Base-by-base conservation (phyloP, 148 eudicot genomes). In the Silene conica region DNA sequence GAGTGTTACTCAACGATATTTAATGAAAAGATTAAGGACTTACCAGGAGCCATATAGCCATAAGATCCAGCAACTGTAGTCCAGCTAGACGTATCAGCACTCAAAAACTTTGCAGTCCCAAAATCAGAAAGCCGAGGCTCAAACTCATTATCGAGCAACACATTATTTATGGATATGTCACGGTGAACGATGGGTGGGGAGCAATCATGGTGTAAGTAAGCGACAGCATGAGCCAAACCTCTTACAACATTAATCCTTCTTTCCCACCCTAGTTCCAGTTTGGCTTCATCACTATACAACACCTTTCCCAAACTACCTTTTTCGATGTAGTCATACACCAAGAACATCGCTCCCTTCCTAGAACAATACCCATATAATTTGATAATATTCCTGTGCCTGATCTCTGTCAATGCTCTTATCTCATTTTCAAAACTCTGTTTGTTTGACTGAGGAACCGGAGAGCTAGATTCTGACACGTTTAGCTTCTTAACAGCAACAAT, bases 21-120 rank as follows among this genome's bases (percentile, higher is more conserved):
- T 2, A 26, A 26, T 26, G 28, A 41, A 66, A 19, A n/a, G 13
- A 3, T 18, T 11, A 25, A 8, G 43, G 38, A 45, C 63, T 67
- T 88, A 89, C 96, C 98, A 68, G 98, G 98, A 73, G 96, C 98
- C 92, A 90, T 90, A 84, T 93, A 93, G 46, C 98, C 98, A 78
- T 89, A 93, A 23, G 98, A 86, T 21, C 98, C 98, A 18, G 93
- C 98, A 76, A 86, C 87, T 6, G 83, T 75, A 13, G 89, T 90
- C 98, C 98, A 93, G 73, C 70, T 89, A 21, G 85, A 86, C 0
- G 89, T 72, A 74, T 87, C 85, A 2, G 89, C 68, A 69, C 73
- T 85, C 72, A 90, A 79, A 56, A 89, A 63, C 72, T 81, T 90
- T 1, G 96, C 92, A 3, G 96, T 90, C 64, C 98, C 98, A 78